phyloP scores from a whole-genome alignment of 345 rosid genomes.

The Salix viminalis region DNA sequence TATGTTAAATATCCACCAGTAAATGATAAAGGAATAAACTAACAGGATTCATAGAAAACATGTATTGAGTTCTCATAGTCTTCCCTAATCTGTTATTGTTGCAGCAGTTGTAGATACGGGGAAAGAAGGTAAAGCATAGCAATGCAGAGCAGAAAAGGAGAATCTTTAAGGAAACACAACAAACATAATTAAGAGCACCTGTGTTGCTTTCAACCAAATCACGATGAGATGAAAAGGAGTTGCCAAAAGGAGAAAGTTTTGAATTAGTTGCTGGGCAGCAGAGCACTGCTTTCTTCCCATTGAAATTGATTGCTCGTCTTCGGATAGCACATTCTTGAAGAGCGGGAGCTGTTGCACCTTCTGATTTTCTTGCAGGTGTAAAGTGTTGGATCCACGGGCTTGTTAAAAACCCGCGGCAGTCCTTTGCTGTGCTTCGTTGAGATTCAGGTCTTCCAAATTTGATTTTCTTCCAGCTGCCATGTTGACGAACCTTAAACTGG shows the following conservation, averaged over 20 bases:
- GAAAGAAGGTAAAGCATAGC: background rate
- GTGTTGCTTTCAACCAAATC: slow-evolving; percentile 30
- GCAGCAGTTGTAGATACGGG: background rate
- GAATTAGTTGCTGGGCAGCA: slow-evolving; percentile 29
- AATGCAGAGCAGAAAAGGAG: background rate
- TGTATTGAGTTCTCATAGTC: background rate
- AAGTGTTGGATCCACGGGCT: slow-evolving; percentile 72
- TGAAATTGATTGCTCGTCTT: slow-evolving; percentile 22
- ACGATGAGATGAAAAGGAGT: slow-evolving; percentile 16
- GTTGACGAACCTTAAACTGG: slow-evolving; percentile 69
- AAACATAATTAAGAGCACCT: slow-evolving; percentile 33
- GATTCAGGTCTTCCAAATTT: slow-evolving; percentile 44
- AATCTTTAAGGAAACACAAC: background rate
- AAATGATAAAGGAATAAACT: background rate
- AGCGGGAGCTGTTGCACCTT: slow-evolving; percentile 3
- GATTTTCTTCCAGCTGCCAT: slow-evolving; percentile 55
- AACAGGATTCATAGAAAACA: background rate
- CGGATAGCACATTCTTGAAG: slow-evolving; percentile 17
- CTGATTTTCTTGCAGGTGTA: slow-evolving; percentile 31
- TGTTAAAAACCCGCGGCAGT: slow-evolving; percentile 28
- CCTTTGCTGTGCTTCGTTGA: slow-evolving; percentile 22
- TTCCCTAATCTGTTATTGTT: background rate
- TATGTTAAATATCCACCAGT: background rate
- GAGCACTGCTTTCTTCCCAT: slow-evolving; percentile 32
- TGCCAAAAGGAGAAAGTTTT: slow-evolving; percentile 20